Evolutionary conservation across 1,284 basidiomycete species (phyloP), one percentile per base, ranked within the genome.

Genomic region (Neonothopanus nambi): DNA sequence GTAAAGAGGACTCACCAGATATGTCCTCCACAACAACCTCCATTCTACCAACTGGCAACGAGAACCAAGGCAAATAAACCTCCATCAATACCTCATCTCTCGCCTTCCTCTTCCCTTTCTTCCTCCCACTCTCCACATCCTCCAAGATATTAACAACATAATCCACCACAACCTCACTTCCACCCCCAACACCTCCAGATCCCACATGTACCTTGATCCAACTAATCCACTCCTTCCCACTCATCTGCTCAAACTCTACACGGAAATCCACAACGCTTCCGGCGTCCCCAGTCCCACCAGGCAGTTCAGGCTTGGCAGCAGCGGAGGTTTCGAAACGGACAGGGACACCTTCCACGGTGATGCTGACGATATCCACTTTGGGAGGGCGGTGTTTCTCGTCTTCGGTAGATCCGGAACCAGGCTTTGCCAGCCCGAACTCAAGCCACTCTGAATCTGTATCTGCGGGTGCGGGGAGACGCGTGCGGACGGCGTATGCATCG

Each of bases 391-490:
- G 54, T 39, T 58, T 48, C 36, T 18, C 51, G 18, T 46, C 48
- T n/a, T 35, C 26, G 2, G 40, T 26, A 13, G 52, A 28, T 17
- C 54, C 33, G 9, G 47, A 26, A n/a, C 55, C 58, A 39, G 72
- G 69, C 54, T 76, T 74, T 8, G 81, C 81, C 39, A 91, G 71
- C n/a, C 86, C 87, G 62, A 91, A 89, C 66, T 89, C 87, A n/a
- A 91, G 69, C 83, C 82, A 87, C 52, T 84, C 84, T 6, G 78
- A 77, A 51, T 81, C 79, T 13, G 72, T 63, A 41, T 84, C 77
- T 12, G 75, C 70, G 17, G 85, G 85, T 5, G 79, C 79, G 28
- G 81, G 79, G 15, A 88, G 65, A 43, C 60, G 68, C 17, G 87
- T 59, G 33, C 79, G 76, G 42, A 89, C 86, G 20, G 79, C 82